Conservation (phyloP, 108 stramenopile species). For the Licmophora abbreviata region DNA sequence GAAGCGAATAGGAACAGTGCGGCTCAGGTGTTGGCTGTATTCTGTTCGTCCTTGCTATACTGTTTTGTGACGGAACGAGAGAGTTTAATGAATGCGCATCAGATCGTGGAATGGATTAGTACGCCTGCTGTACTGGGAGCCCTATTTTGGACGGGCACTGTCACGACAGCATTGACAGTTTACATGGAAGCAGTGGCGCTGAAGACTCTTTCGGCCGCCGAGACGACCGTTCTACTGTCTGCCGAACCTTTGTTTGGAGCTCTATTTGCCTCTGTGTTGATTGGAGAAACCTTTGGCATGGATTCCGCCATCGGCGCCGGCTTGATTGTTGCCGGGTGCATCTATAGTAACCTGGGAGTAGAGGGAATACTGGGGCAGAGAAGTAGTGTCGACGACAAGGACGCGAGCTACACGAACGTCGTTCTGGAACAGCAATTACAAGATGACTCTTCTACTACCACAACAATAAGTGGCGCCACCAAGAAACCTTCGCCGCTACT, state of each 20-base stretch:
- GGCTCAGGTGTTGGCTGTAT: slow-evolving; percentile 76
- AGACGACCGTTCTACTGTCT: slow-evolving; percentile 85
- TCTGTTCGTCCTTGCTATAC: slow-evolving; percentile 34
- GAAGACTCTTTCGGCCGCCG: slow-evolving; percentile 74
- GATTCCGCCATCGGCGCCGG: slow-evolving; percentile 48
- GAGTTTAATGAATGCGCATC: slow-evolving; percentile 10
- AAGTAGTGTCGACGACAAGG: background rate
- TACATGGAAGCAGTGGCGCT: slow-evolving; percentile 86
- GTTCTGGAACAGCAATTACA: background rate
- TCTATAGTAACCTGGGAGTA: slow-evolving; percentile 50
- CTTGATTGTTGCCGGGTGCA: slow-evolving; percentile 52
- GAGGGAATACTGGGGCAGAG: slow-evolving; percentile 8
- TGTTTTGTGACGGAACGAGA: slow-evolving; percentile 13
- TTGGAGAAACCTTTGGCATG: slow-evolving; percentile 72
- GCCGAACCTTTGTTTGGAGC: slow-evolving; percentile 89
- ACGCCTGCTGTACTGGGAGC: slow-evolving; percentile 46
- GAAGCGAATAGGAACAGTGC: slow-evolving; percentile 70
- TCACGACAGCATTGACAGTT: slow-evolving; percentile 87
- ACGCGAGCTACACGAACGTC: background rate
- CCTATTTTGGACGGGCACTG: slow-evolving; percentile 81
- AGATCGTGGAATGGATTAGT: slow-evolving; percentile 31
- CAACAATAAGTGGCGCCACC: background rate
- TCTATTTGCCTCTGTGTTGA: slow-evolving; percentile 65
- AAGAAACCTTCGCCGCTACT: background rate
- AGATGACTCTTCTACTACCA: background rate